phyloP scores from a whole-genome alignment of 73 alveolate genomes.

The Tetrahymena elliotti region DNA sequence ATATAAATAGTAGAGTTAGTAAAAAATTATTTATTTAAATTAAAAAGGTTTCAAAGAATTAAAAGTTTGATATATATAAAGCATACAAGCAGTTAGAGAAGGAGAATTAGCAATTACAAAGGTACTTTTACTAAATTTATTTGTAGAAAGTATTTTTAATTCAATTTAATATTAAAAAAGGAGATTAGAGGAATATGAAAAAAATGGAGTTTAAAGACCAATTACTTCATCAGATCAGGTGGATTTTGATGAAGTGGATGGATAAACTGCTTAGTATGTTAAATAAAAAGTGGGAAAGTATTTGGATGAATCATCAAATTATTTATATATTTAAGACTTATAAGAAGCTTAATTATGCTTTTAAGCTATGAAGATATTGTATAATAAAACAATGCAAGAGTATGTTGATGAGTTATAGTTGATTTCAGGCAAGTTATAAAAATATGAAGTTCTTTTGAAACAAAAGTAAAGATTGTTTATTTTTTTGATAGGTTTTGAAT shows the following conservation, averaged over 20 bases:
- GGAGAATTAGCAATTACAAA: not conserved
- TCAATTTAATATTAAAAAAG: not conserved
- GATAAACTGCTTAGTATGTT: not conserved
- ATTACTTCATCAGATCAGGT: not conserved
- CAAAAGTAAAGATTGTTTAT: not conserved
- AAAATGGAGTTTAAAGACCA: not conserved
- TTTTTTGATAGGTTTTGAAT: not conserved
- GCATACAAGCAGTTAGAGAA: slow-evolving; percentile 8
- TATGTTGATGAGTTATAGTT: slow-evolving; percentile 26
- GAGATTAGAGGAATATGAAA: not conserved
- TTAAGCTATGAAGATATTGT: slow-evolving; percentile 31
- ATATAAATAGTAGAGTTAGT: too few relatives aligned
- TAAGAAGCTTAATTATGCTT: slow-evolving; percentile 39
- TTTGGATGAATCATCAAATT: slow-evolving; percentile 6
- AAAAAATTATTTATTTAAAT: slow-evolving; percentile 50
- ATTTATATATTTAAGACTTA: not conserved
- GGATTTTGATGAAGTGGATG: not conserved
- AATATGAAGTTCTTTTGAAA: slow-evolving; percentile 28
- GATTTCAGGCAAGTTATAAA: slow-evolving; percentile 31
- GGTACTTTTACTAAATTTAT: not conserved
- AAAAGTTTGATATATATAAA: slow-evolving; percentile 37
- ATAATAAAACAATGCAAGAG: slow-evolving; percentile 31
- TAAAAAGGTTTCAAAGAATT: slow-evolving; percentile 49
- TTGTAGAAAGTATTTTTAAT: not conserved
- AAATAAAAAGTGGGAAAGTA: slow-evolving; percentile 21